Percentiles rank a stretch among this genome's conserved stretches.
These are phyloP conservation scores for Nitzschia palea DNA, from an alignment of 108 stramenopile species.

Conservation along the genomic window DNA sequence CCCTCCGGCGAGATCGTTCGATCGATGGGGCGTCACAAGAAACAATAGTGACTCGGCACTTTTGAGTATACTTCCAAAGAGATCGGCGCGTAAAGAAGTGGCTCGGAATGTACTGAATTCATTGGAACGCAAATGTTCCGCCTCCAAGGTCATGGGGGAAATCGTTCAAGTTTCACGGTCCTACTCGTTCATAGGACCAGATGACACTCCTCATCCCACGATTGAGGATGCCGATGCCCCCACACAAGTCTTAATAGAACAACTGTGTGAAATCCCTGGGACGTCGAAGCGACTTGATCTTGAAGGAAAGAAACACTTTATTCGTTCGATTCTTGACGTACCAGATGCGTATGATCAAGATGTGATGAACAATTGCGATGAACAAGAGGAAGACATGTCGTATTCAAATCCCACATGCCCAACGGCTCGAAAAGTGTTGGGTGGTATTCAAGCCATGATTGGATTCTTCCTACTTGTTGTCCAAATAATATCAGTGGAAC, in stretches of 20 bases:
- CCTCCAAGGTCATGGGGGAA: not conserved
- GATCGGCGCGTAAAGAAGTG: not conserved
- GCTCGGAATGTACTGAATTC: not conserved
- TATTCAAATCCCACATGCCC: not conserved
- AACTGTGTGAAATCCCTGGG: not conserved
- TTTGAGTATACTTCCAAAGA: slow-evolving; percentile 3
- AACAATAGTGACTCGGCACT: slow-evolving; percentile 7
- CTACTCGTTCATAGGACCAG: no score
- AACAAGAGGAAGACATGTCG: not conserved
- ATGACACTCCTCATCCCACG: no score
- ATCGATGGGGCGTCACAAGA: slow-evolving; percentile 20
- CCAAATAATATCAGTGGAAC: slow-evolving; percentile 1
- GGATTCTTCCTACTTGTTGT: not conserved
- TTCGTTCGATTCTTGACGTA: not conserved
- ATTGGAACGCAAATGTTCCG: slow-evolving; percentile 7
- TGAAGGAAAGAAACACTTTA: slow-evolving; percentile 1
- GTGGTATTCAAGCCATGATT: not conserved
- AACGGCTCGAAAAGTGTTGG: not conserved
- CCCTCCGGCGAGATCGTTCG: not conserved
- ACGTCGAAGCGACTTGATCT: not conserved
- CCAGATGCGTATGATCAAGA: not conserved
- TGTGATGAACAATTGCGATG: not conserved
- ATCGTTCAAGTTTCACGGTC: not conserved
- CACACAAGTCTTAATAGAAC: not conserved
- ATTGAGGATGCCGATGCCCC: not conserved